phyloP scores from a whole-genome alignment of 2,329 filamentous ascomycete species.

The Parascedosporium putredinis region DNA sequence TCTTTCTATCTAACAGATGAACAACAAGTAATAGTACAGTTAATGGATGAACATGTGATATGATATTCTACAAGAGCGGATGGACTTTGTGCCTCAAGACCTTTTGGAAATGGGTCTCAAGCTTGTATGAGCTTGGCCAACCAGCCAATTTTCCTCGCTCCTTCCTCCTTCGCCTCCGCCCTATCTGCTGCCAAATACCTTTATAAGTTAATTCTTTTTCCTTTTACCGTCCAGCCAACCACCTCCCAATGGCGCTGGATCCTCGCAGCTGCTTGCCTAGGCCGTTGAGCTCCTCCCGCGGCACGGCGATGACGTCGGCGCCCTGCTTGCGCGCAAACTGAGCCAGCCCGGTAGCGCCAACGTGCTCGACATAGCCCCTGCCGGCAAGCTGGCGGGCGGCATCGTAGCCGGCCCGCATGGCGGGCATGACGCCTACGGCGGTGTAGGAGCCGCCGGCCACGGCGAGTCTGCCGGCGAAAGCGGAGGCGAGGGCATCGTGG shows the following conservation, averaged over 20 bases:
- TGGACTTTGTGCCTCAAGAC: too few species aligned
- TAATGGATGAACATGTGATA: too few species aligned
- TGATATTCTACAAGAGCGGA: too few species aligned
- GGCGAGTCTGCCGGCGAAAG: slow-evolving; percentile 53
- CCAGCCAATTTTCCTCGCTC: too few species aligned
- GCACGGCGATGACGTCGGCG: slow-evolving; percentile 5
- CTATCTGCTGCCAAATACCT: background rate
- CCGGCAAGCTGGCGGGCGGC: slow-evolving; percentile 27
- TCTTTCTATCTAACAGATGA: too few species aligned
- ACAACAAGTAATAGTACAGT: too few species aligned
- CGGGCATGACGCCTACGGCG: slow-evolving; percentile 37
- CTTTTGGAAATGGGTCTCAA: too few species aligned
- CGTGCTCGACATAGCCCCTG: slow-evolving; percentile 12
- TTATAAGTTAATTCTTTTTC: background rate
- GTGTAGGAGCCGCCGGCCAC: slow-evolving; percentile 50
- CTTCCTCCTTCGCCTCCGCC: background rate
- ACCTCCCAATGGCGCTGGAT: background rate
- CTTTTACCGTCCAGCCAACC: slow-evolving; percentile 1
- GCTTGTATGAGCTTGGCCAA: too few species aligned
- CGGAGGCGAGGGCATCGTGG: slow-evolving; percentile 39
- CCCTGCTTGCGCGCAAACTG: slow-evolving; percentile 14
- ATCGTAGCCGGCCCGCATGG: slow-evolving; percentile 39
- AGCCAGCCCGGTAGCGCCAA: slow-evolving; percentile 24
- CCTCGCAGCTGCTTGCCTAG: slow-evolving; percentile 6
- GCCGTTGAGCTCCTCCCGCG: background rate